Base-by-base conservation (phyloP, 768 basidiomycete species). In the Jaapia argillacea region DNA sequence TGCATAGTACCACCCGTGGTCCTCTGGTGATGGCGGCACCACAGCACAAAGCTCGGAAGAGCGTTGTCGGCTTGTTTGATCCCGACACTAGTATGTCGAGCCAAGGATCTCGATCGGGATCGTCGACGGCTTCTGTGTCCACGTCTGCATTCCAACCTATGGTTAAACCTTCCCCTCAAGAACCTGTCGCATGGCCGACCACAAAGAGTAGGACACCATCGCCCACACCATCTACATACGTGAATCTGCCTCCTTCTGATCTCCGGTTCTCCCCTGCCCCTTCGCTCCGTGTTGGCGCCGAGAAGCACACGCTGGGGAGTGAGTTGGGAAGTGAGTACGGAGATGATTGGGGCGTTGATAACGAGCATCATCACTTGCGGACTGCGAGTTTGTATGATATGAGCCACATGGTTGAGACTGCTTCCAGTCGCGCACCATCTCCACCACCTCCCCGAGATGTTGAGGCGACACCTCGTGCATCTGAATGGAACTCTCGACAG, bases 61-160 rank as follows among this genome's bases (percentile, higher is more conserved):
- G 74, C 7, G 74, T 84, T 21, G 67, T 82, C 25, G 80, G 79
- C 10, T 60, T 84, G 5, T 85, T 85, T 49, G 74, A 79, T 52
- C 48, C 59, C 33, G 48, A 51, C 18, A 46, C 52, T 18, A 46
- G 40, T 14, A 42, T 41, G n/a, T 14, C 39, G 21, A 20, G 27
- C 22, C 20, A 43, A 20, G 22, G 20, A 24, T n/a, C n/a, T n/a
- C n/a, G n/a, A n/a, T n/a, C n/a, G n/a, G 18, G 38, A 22, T 36
- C 35, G 39, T 39, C 48, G 13, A 2, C 46, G 10, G 16, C 28
- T 16, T 10, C 16, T 10, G 28, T 16, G 28, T 10, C 10, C 10
- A 10, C 28, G 28, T 33, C 28, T 10, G 10, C 28, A 10, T n/a
- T n/a, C n/a, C n/a, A n/a, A n/a, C n/a, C n/a, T n/a, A n/a, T n/a